Base-by-base conservation (phyloP, 805 yeast species). In the Barnettozyma siamensis region DNA sequence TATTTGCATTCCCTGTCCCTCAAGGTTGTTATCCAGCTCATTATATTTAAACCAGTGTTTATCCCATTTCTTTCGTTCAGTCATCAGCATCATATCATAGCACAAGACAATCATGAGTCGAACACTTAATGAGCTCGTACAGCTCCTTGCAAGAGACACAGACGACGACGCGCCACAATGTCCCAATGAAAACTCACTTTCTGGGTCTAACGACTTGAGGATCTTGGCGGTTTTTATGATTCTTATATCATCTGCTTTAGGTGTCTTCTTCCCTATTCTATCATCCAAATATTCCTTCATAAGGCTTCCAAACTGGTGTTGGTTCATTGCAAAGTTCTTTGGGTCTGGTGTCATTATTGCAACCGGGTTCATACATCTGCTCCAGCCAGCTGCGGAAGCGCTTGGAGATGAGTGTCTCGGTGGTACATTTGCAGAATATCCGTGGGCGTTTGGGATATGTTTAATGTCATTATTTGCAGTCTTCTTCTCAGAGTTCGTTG, bases 311-410 rank as follows among this genome's bases (percentile, higher is more conserved):
- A 53, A 69, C 12, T 71, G 77, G 76, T 72, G 78, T 48, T 82
- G 81, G 61, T 80, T 81, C 56, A 58, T 78, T 36, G 79, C 85
- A 37, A 83, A 82, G 54, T 83, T 72, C 61, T 85, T 85, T 57
- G 94, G 94, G 46, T 80, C 89, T 3, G 94, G 94, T 41, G 91
- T 85, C 37, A 85, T 85, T 54, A 72, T 85, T 11, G 85, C 91
- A 12, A 85, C 94, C 1, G 86, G 89, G 0, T 83, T 85, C 52
- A 78, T 85, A 24, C 94, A 85, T 63, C 64, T 85, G 45, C 62
- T 85, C 44, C 70, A 75, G 46, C 91, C 88, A 0, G 91, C 93
- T 4, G 60, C 69, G 43, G 83, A 80, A 9, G 69, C 76, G 3
- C 64, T 84, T 35, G 54, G 69, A 1, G 55, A 73, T 35, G 73